Percentiles rank a stretch among this genome's conserved stretches.
These are phyloP conservation scores for Brasilioporus rufonigricans DNA, from an alignment of 768 basidiomycete genomes.

Conservation along the genomic window DNA sequence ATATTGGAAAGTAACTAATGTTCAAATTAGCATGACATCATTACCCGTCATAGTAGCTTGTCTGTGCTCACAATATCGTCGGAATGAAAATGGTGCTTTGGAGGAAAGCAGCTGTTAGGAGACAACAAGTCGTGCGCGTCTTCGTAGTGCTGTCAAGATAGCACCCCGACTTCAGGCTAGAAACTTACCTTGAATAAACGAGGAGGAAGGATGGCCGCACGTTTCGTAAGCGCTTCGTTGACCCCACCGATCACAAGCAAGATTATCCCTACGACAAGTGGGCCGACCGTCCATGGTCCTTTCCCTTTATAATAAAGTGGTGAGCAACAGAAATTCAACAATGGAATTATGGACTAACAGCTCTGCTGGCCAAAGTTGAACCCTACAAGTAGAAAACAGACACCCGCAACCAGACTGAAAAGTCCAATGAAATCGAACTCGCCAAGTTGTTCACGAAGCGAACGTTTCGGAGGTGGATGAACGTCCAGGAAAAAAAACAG, in stretches of 20 bases:
- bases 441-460: too few relatives aligned
- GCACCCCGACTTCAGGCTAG: neutral
- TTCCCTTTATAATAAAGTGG: slow-evolving; percentile 48
- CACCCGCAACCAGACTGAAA: too few relatives aligned
- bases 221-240: slow-evolving; percentile 64
- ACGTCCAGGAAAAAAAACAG: too few relatives aligned
- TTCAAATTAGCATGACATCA: slow-evolving; percentile 23
- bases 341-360: too few relatives aligned
- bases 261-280: slow-evolving; percentile 52
- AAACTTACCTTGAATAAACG: too few relatives aligned
- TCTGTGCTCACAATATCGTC: slow-evolving; percentile 27
- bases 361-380: too few relatives aligned
- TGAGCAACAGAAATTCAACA: slow-evolving; percentile 27
- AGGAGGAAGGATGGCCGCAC: too few relatives aligned
- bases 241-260: slow-evolving; percentile 49
- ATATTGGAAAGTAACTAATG: slow-evolving; percentile 62
- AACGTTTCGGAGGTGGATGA: too few relatives aligned
- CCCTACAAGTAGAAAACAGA: too few relatives aligned
- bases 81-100: slow-evolving; percentile 63
- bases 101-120: slow-evolving; percentile 57
- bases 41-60: neutral
- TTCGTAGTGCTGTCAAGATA: slow-evolving; percentile 21
- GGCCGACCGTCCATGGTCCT: too few relatives aligned
- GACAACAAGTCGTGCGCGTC: slow-evolving; percentile 66
- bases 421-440: too few relatives aligned